Percentiles rank a stretch among this genome's conserved stretches.
phyloP scores from a whole-genome alignment of 345 rosid genomes.

The Corchorus olitorius region DNA sequence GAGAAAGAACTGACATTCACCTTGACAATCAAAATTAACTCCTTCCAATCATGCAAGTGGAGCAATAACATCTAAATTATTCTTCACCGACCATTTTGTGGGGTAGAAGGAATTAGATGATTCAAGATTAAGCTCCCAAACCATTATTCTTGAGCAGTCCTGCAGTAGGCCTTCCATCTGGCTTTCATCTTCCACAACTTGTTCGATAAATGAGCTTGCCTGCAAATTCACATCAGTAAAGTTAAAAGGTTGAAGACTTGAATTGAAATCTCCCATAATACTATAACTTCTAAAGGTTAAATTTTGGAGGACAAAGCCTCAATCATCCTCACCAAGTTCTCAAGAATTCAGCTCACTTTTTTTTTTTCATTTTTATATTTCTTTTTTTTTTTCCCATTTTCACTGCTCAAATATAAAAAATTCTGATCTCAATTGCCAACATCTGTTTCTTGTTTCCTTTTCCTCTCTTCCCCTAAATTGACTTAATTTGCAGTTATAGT shows the following conservation, averaged over 20 bases:
- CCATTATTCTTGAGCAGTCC: constrained; percentile 56
- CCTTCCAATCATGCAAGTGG: constrained; percentile 34
- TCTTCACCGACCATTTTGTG: constrained; percentile 42
- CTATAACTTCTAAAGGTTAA: background rate
- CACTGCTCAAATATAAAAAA: background rate
- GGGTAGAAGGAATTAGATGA: constrained; percentile 42
- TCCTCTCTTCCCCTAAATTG: background rate
- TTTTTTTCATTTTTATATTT: background rate
- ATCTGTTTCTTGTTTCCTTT: background rate
- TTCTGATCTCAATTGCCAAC: background rate
- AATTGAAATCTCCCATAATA: background rate
- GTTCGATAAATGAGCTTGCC: constrained; percentile 56
- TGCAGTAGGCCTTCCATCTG: constrained; percentile 63
- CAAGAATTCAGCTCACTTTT: background rate
- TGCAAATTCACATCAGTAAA: constrained; percentile 26
- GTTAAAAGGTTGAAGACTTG: background rate
- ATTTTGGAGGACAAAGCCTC: background rate
- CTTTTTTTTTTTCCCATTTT: background rate
- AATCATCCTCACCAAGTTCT: background rate
- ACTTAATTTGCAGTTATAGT: background rate
- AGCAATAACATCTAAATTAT: constrained; percentile 41
- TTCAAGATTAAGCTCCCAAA: constrained; percentile 43
- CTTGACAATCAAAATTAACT: constrained; percentile 15
- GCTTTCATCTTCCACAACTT: constrained; percentile 72
- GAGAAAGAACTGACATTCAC: constrained; percentile 19